Evolutionary conservation across 139 green algal genomes (phyloP), one percentile per base, ranked within the genome.

Genomic region (Prasinococcaceae sp.): DNA sequence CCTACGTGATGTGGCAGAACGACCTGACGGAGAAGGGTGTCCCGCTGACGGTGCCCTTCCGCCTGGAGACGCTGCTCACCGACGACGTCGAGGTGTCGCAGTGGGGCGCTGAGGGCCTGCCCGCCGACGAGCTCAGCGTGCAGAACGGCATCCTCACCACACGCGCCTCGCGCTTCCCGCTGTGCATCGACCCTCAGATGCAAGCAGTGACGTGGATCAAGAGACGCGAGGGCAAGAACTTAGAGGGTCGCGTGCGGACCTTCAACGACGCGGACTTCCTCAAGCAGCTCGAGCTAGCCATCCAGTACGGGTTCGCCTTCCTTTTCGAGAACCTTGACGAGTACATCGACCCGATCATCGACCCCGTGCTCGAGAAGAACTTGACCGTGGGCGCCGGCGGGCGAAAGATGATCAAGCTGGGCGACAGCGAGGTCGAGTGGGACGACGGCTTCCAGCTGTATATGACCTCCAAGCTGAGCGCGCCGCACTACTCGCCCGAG

Each of bases 281-380:
- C 3, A 93, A 93, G 73, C 80, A 92, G 68, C 79, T 93, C 24
- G 84, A 93, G 71, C 65, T 93, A 36, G 77, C 84, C 25, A 84
- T 93, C 53, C 77, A 87, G 63, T 93, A 92, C 62, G 84, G 84
- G 24, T 81, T 85, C 41, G 77, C 84, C 23, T 93, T 93, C 67
- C 63, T 93, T 37, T 83, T 93, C 54, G 84, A 92, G 56, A 86
- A 86, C 58, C 58, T 87, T 30, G 84, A 92, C 41, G 82, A 93
- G 66, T 87, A 90, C 70, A 84, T 93, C 30, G 84, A 93, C 64
- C 84, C 84, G 17, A 79, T 90, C 23, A 85, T 93, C 45, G 80
- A 93, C 60, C 73, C 80, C 1, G 82, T 93, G 26, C 73, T 93
- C 28, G 82, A 93, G 64, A 86, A 85, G 68, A 81, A 72, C 60